Conservation (phyloP, 345 rosid species). For the Moricandia moricandioides region DNA sequence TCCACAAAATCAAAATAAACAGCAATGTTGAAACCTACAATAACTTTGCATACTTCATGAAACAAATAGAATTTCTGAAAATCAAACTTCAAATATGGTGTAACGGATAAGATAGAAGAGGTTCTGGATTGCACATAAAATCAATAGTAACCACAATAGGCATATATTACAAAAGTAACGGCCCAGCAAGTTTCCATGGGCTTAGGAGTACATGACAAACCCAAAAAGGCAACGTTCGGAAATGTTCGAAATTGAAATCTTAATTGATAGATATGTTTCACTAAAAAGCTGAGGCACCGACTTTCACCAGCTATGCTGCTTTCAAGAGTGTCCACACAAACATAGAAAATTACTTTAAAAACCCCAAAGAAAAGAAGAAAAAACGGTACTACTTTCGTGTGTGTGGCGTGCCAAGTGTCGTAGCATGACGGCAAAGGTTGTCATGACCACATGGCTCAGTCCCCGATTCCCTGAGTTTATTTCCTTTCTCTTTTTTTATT, state of each 20-base stretch:
- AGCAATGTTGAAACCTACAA: not conserved
- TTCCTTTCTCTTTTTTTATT: not conserved
- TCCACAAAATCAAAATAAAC: not conserved
- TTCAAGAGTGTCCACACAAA: slow-evolving; percentile 33
- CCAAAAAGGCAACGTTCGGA: slow-evolving; percentile 21
- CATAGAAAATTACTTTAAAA: not conserved
- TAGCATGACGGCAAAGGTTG: slow-evolving; percentile 40
- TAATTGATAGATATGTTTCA: not conserved
- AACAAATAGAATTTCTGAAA: not conserved
- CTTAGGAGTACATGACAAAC: slow-evolving; percentile 5
- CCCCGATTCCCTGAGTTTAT: not conserved
- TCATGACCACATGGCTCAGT: slow-evolving; percentile 36
- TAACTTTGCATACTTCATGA: not conserved
- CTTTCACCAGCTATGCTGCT: slow-evolving; percentile 25
- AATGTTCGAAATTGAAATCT: not conserved
- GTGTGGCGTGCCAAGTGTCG: slow-evolving; percentile 36
- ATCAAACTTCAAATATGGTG: not conserved
- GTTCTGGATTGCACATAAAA: not conserved
- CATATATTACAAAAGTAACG: not conserved
- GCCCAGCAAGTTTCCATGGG: slow-evolving; percentile 26
- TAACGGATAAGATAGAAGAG: not conserved
- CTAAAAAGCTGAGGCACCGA: slow-evolving; percentile 37
- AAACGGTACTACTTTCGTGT: slow-evolving; percentile 13
- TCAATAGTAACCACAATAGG: not conserved
- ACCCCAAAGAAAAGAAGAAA: not conserved